These are phyloP conservation scores for Populus hybrid DNA, from an alignment of 441 rosid genomes.

Conservation along the genomic window DNA sequence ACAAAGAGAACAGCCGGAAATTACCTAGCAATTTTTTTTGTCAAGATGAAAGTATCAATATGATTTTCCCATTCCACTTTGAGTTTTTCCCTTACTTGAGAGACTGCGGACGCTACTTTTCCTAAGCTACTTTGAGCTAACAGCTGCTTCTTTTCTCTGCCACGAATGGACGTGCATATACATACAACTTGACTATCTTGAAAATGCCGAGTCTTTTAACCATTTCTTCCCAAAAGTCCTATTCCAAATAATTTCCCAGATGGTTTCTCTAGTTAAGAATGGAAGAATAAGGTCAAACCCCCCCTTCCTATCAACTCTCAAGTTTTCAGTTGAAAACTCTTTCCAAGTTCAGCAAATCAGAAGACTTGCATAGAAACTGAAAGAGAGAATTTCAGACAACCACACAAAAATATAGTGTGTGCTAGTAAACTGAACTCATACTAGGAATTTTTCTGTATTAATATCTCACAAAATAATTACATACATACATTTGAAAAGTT, in stretches of 20 bases:
- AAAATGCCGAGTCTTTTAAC: background rate
- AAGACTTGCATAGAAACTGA: background rate
- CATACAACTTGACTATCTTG: background rate
- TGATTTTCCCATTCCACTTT: too few relatives aligned
- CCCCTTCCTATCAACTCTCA: background rate
- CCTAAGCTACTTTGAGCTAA: too few relatives aligned
- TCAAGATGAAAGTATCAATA: too few relatives aligned
- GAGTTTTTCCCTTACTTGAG: too few relatives aligned
- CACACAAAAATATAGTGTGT: background rate
- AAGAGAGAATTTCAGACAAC: background rate
- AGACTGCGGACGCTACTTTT: too few relatives aligned
- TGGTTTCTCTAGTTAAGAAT: background rate
- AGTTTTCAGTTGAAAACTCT: background rate
- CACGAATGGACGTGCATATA: too few relatives aligned
- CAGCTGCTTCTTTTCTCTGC: too few relatives aligned
- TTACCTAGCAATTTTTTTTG: too few relatives aligned
- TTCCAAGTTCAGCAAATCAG: background rate
- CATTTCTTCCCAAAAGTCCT: background rate
- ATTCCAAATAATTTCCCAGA: background rate
- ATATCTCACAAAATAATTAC: conserved; percentile 5
- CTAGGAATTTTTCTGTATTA: conserved; percentile 11
- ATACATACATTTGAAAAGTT: conserved; percentile 14
- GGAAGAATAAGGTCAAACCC: background rate
- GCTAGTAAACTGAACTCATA: conserved; percentile 11
- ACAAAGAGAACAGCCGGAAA: too few relatives aligned